phyloP scores from a whole-genome alignment of 2,329 filamentous ascomycete species.

The Fusarium penzigii region DNA sequence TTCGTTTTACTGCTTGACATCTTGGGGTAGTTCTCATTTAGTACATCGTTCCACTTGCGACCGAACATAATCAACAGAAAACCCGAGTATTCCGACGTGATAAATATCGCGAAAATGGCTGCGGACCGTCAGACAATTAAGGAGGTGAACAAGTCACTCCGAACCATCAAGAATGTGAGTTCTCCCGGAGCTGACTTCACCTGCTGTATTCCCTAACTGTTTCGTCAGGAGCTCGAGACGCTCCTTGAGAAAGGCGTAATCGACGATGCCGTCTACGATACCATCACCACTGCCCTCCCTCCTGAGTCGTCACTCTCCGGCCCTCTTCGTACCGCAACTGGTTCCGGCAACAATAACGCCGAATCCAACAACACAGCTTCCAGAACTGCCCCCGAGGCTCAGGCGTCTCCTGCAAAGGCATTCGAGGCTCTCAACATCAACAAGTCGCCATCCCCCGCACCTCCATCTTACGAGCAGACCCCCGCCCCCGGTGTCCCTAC shows the following conservation, averaged over 20 bases:
- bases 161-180: constrained; percentile 79
- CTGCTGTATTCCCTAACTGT: constrained; percentile 6
- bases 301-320: constrained; percentile 63
- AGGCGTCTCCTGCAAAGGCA: constrained; percentile 36
- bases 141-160: constrained; percentile 80
- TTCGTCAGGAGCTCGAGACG: constrained; percentile 78
- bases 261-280: constrained; percentile 71
- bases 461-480: constrained; percentile 55
- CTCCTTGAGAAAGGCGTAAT: constrained; percentile 83
- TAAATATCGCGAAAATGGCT: constrained; percentile 39
- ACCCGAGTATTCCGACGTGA: constrained; percentile 10
- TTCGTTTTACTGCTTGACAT: too few species aligned
- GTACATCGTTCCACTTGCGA: not conserved
- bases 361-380: constrained; percentile 36
- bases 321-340: constrained; percentile 43
- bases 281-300: constrained; percentile 74
- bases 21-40: too few species aligned
- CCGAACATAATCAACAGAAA: constrained; percentile 1
- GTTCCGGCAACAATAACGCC: constrained; percentile 32
- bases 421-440: constrained; percentile 44
- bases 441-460: constrained; percentile 38
- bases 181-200: not conserved
- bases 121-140: constrained; percentile 60
- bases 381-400: constrained; percentile 30
- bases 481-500: constrained; percentile 43